phyloP scores from a whole-genome alignment of 805 yeast genomes.

The Starmerella gropengiesseri region DNA sequence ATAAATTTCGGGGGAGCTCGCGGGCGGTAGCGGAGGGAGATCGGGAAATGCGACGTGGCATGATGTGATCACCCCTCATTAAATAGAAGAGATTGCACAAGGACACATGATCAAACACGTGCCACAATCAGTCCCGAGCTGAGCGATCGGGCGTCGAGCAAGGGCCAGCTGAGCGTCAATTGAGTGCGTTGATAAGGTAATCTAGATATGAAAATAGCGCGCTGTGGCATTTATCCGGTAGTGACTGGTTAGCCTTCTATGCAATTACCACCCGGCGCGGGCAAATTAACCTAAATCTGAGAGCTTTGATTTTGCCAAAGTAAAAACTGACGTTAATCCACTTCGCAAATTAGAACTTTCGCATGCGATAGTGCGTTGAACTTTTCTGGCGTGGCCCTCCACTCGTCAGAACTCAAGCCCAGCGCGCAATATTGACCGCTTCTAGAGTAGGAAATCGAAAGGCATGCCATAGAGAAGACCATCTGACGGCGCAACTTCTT shows the following conservation, averaged over 20 bases:
- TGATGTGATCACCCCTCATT: conserved; percentile 3
- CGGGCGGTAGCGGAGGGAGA: not conserved
- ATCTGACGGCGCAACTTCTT: conserved; percentile 2
- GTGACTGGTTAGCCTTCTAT: too few relatives aligned
- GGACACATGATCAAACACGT: conserved; percentile 1
- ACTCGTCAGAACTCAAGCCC: conserved; percentile 15
- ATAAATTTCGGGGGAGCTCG: not conserved
- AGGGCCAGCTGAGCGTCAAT: too few relatives aligned
- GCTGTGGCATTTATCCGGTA: too few relatives aligned
- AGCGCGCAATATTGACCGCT: conserved; percentile 9
- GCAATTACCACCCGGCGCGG: conserved; percentile 2
- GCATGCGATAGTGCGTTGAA: conserved; percentile 3
- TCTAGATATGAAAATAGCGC: too few relatives aligned
- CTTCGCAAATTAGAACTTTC: conserved; percentile 4
- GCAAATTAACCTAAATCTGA: not conserved
- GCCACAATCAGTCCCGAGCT: too few relatives aligned
- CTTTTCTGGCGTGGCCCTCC: conserved; percentile 10
- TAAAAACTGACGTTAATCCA: not conserved
- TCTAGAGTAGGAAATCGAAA: conserved; percentile 10
- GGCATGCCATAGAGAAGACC: conserved; percentile 13
- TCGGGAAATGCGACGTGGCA: conserved; percentile 6
- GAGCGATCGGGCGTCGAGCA: too few relatives aligned
- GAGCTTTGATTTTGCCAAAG: conserved; percentile 1
- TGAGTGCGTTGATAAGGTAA: too few relatives aligned
- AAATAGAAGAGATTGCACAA: conserved; percentile 1